These are phyloP conservation scores for Narthecium ossifragum DNA, from an alignment of 106 monocot species.

Conservation along the genomic window DNA sequence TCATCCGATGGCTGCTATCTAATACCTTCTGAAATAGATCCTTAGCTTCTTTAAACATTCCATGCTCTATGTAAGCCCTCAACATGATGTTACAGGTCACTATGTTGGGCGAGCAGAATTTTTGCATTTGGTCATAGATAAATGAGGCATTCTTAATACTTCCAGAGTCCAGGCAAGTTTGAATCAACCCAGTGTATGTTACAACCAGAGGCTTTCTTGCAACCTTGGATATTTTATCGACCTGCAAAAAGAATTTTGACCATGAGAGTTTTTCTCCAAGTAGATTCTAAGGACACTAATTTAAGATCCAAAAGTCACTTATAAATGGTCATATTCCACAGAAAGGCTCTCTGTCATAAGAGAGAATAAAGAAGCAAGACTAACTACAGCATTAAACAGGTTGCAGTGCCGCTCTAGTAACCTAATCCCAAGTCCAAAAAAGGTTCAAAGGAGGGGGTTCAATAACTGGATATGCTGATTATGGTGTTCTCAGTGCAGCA, in stretches of 20 bases:
- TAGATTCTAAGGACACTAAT: too few species aligned
- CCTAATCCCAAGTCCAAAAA: too few species aligned
- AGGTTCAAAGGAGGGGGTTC: too few species aligned
- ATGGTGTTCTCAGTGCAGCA: too few species aligned
- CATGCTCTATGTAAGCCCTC: conserved; percentile 69
- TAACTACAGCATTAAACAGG: too few species aligned
- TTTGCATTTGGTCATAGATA: conserved; percentile 83
- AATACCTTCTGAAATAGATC: conserved; percentile 63
- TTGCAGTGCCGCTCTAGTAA: too few species aligned
- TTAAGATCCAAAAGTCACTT: too few species aligned
- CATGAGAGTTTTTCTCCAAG: too few species aligned
- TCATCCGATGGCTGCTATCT: conserved; percentile 32
- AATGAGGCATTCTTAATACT: conserved; percentile 68
- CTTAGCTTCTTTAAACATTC: conserved; percentile 65
- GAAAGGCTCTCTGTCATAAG: too few species aligned
- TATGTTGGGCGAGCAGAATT: conserved; percentile 71
- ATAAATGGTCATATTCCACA: too few species aligned
- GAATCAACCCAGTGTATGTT: conserved; percentile 93
- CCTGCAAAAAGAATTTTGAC: conserved; percentile 33
- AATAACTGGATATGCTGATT: too few species aligned
- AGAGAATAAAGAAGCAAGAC: too few species aligned
- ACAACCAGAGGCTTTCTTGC: conserved; percentile 97
- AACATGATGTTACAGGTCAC: conserved; percentile 92
- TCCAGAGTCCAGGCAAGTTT: conserved; percentile 77
- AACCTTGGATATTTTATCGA: conserved; percentile 92